Base-by-base conservation (phyloP, 768 basidiomycete species). In the Leccinum barrowsii region DNA sequence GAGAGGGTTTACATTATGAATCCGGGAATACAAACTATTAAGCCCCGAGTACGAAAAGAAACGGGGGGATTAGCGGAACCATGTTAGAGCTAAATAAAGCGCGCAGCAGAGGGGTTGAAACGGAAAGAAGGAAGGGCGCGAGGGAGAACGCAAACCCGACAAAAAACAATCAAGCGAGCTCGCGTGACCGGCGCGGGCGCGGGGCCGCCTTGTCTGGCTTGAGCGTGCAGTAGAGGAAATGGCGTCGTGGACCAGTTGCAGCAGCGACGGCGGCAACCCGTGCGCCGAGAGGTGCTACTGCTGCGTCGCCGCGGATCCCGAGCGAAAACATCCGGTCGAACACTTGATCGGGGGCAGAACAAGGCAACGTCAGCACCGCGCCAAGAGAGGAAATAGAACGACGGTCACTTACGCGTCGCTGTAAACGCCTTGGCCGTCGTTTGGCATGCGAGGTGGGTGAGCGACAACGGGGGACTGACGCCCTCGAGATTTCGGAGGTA, bases 251-350 rank as follows among this genome's bases (percentile, higher is more conserved):
- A 5, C 90, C 91, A 10, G 82, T 79, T 3, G 81, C 85, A 5
- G 84, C 86, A 7, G 85, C 81, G 6, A 83, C 85, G 1, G 82
- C 85, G 21, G 86, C 80, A 15, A 85, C 85, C 6, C 89, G 83
- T 11, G 81, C 80, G 2, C 83, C 81, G 4, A 88, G 82, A 3
- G 82, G 81, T 1, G 61, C 67, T 1, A 82, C 76, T 52, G 90
- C 85, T 0, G 86, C 81, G 4, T 87, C 89, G 57, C 85, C 84
- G 28, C 92, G 86, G 8, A 92, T 77, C 19, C 91, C 91, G 11
- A 94, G 78, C 5, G 87, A 90, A 69, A 93, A 94, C 92, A 93
- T 92, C 28, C 91, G 77, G 71, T 93, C 91, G 67, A 93, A 94
- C 12, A 92, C 92, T 94, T 94, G n/a, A 13, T 42, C 26, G 11